phyloP scores from a whole-genome alignment of 352 stramenopile species.

The Pythium pyrilobum region DNA sequence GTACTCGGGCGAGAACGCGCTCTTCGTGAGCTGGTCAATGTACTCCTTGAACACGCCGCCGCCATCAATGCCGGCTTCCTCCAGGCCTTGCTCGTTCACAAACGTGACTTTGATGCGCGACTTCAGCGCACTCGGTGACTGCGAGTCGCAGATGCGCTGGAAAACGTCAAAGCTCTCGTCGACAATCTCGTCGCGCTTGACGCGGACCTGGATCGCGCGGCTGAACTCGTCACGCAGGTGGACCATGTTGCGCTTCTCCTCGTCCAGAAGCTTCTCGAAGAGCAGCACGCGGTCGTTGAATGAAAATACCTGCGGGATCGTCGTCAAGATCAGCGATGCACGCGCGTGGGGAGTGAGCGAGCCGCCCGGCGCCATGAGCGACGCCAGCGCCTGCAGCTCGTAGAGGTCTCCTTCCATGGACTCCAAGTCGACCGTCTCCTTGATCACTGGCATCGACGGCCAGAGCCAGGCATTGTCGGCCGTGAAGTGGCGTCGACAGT shows the following conservation, averaged over 20 bases:
- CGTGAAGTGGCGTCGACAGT: constrained; percentile 50
- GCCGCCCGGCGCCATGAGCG: constrained; percentile 30
- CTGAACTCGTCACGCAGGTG: constrained; percentile 58
- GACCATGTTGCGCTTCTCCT: constrained; percentile 45
- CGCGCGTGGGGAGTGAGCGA: constrained; percentile 31
- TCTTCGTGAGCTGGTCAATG: constrained; percentile 85
- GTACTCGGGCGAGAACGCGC: constrained; percentile 85
- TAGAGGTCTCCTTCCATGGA: constrained; percentile 54
- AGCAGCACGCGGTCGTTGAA: constrained; percentile 73
- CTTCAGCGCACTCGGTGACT: constrained; percentile 68
- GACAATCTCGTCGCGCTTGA: constrained; percentile 85
- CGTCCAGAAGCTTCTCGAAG: constrained; percentile 66
- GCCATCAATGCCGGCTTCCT: constrained; percentile 96
- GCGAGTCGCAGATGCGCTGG: constrained; percentile 39
- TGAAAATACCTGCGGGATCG: constrained; percentile 74
- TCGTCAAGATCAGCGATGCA: constrained; percentile 53
- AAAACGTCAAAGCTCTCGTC: constrained; percentile 88
- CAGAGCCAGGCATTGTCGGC: constrained; percentile 52
- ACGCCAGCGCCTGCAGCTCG: constrained; percentile 40
- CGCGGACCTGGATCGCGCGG: constrained; percentile 43
- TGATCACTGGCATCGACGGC: constrained; percentile 61
- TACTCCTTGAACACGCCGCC: constrained; percentile 98
- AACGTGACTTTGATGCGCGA: constrained; percentile 90
- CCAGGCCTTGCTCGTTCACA: constrained; percentile 89
- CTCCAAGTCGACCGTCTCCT: constrained; percentile 57